Conservation (phyloP, 345 rosid species). For the Populus nigra region DNA sequence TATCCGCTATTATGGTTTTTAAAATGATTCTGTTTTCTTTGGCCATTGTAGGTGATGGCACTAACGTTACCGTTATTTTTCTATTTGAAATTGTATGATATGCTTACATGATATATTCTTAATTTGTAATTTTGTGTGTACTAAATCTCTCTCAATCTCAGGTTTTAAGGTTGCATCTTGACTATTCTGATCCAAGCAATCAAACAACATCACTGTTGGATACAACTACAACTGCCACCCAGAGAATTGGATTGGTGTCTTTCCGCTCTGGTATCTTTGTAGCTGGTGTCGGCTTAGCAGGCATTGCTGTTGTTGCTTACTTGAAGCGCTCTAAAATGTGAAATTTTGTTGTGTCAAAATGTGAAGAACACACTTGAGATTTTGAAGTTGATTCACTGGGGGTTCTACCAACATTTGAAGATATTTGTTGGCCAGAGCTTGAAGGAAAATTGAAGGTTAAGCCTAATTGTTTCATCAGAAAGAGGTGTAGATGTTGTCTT, state of each 20-base stretch:
- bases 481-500: neutral
- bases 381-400: neutral
- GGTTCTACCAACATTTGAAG: neutral
- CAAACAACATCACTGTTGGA: conserved; percentile 21
- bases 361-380: neutral
- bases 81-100: too few species aligned
- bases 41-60: neutral
- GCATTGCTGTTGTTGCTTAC: conserved; percentile 63
- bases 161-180: conserved; percentile 76
- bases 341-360: conserved; percentile 33
- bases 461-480: neutral
- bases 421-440: neutral
- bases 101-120: neutral
- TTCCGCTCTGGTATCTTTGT: conserved; percentile 47
- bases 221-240: conserved; percentile 17
- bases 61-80: too few species aligned
- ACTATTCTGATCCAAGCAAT: conserved; percentile 42
- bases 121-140: neutral
- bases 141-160: conserved; percentile 17
- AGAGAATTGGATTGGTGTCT: conserved; percentile 32
- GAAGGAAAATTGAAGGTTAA: neutral
- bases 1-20: too few species aligned
- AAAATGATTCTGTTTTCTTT: neutral
- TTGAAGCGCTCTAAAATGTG: conserved; percentile 61
- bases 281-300: conserved; percentile 60